Percentiles rank a stretch among this genome's conserved stretches.
phyloP scores from a whole-genome alignment of 257 asterid species.

The Osmanthus fragrans region DNA sequence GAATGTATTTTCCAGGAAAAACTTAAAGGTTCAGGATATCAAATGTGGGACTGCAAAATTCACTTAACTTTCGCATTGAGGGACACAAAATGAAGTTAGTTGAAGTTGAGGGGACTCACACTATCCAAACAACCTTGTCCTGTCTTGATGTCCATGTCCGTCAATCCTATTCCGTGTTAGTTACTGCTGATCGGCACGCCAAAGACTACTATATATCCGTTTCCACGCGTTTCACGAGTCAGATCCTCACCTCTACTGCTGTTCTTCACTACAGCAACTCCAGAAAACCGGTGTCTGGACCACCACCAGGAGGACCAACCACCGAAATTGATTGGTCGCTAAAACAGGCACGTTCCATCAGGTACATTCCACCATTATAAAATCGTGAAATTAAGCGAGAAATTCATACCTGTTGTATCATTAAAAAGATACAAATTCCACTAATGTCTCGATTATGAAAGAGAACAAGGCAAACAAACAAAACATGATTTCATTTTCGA shows the following conservation, averaged over 20 bases:
- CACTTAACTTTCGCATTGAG: conserved; percentile 58
- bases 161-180: conserved; percentile 64
- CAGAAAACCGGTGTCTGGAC: conserved; percentile 36
- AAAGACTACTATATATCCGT: conserved; percentile 52
- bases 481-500: neutral
- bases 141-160: conserved; percentile 72
- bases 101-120: conserved; percentile 79
- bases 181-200: conserved; percentile 56
- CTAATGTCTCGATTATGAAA: too few species aligned
- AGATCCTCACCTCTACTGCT: conserved; percentile 49
- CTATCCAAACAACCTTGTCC: conserved; percentile 42
- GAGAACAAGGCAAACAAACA: too few species aligned
- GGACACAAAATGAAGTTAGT: conserved; percentile 66
- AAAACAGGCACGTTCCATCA: conserved; percentile 66
- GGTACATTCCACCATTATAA: conserved; percentile 30
- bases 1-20: conserved; percentile 43
- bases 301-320: conserved; percentile 41
- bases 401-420: neutral
- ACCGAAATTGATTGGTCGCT: conserved; percentile 42
- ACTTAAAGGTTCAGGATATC: conserved; percentile 70
- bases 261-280: conserved; percentile 53
- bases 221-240: conserved; percentile 50
- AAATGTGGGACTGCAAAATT: conserved; percentile 53
- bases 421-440: too few species aligned
- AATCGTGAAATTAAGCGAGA: neutral